phyloP scores from a whole-genome alignment of 177 flowering plant species.

The Vitis hybrid region DNA sequence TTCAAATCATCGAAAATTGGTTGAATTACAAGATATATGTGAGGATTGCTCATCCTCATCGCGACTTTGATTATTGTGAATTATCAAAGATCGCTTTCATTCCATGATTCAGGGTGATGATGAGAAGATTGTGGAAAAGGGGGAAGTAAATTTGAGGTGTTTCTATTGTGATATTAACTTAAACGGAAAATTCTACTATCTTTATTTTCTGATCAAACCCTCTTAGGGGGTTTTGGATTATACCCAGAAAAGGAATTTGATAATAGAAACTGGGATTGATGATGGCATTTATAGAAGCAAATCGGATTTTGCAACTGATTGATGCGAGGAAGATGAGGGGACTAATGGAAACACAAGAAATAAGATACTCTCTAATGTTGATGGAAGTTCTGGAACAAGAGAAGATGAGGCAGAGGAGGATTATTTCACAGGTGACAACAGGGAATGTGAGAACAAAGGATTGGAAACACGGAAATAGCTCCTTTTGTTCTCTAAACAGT shows the following conservation, averaged over 20 bases:
- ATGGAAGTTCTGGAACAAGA: too few relatives aligned
- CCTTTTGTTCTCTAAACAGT: too few relatives aligned
- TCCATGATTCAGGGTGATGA: constrained; percentile 30
- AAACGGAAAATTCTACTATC: constrained; percentile 29
- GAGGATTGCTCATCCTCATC: constrained; percentile 71
- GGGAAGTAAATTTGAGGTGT: constrained; percentile 42
- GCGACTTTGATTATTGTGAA: constrained; percentile 16
- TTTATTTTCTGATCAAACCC: constrained; percentile 47
- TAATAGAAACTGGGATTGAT: constrained; percentile 25
- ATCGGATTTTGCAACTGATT: constrained; percentile 36
- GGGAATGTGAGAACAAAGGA: too few relatives aligned
- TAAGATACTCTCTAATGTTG: too few relatives aligned
- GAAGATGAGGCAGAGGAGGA: too few relatives aligned
- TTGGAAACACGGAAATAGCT: too few relatives aligned
- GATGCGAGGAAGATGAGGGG: constrained; percentile 6
- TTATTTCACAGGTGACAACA: too few relatives aligned
- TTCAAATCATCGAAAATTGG: constrained; percentile 55
- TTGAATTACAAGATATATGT: constrained; percentile 57
- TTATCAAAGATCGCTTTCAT: constrained; percentile 32
- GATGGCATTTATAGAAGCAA: constrained; percentile 17
- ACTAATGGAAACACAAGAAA: too few relatives aligned
- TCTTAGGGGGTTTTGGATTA: constrained; percentile 56
- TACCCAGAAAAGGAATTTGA: constrained; percentile 40
- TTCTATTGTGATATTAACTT: constrained; percentile 68
- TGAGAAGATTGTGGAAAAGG: constrained; percentile 29